phyloP scores from a whole-genome alignment of 495 filamentous ascomycete species.

The Echria macrotheca region DNA sequence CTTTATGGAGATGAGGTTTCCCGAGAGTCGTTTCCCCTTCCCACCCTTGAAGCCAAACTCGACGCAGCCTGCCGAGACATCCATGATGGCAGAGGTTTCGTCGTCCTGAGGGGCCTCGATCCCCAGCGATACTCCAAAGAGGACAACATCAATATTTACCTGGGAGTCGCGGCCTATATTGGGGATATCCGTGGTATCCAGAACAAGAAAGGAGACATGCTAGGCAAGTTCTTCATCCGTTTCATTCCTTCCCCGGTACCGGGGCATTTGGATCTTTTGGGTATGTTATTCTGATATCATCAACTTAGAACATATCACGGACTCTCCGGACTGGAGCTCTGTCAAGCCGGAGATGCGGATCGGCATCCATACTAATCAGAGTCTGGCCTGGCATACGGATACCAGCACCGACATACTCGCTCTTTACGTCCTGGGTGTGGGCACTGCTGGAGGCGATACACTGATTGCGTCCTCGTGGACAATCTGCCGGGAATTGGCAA shows the following conservation, averaged over 20 bases:
- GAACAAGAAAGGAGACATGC: slow-evolving; percentile 39
- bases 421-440: slow-evolving; percentile 37
- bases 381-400: slow-evolving; percentile 40
- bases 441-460: slow-evolving; percentile 35
- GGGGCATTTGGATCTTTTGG: slow-evolving; percentile 11
- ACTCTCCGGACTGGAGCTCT: slow-evolving; percentile 32
- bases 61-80: slow-evolving; percentile 26
- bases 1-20: slow-evolving; percentile 23
- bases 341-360: slow-evolving; percentile 37
- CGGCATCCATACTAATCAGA: slow-evolving; percentile 40
- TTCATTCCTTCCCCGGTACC: no score
- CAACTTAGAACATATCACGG: slow-evolving; percentile 48
- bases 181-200: slow-evolving; percentile 46
- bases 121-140: slow-evolving; percentile 34
- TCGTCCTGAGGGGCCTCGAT: slow-evolving; percentile 45
- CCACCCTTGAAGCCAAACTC: slow-evolving; percentile 27
- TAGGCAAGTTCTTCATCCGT: no score
- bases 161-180: slow-evolving; percentile 48
- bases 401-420: slow-evolving; percentile 39
- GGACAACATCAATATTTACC: slow-evolving; percentile 45
- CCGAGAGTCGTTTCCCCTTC: slow-evolving; percentile 36
- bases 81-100: slow-evolving; percentile 42
- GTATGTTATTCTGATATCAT: no score
- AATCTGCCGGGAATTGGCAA: slow-evolving; percentile 35
- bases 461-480: slow-evolving; percentile 36